A percentile compares a stretch with the other conserved stretches of the same genome.
phyloP scores from a whole-genome alignment of 257 asterid genomes.

The Dorcoceras hygrometricum region DNA sequence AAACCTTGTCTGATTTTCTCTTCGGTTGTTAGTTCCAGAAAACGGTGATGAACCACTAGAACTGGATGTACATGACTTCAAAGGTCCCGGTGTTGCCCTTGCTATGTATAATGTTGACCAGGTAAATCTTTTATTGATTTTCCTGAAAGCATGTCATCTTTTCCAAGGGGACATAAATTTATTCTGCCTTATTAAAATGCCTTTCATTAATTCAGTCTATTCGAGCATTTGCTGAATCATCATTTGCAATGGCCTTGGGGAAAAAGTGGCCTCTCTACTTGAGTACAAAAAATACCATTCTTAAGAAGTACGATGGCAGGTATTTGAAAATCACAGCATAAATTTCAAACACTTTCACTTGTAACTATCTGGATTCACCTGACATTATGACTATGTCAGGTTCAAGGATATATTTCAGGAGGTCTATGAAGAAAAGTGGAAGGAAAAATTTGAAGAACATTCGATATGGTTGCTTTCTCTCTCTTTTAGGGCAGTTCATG shows the following conservation, averaged over 20 bases:
- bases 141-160: slow-evolving; percentile 14
- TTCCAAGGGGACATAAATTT: slow-evolving; percentile 16
- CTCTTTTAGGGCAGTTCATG: slow-evolving; percentile 13
- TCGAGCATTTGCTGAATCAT: slow-evolving; percentile 91
- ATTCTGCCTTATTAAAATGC: slow-evolving; percentile 2
- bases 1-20: slow-evolving; percentile 13
- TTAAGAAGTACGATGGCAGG: slow-evolving; percentile 97
- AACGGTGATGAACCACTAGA: slow-evolving; percentile 62
- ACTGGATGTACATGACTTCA: slow-evolving; percentile 63
- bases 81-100: slow-evolving; percentile 89
- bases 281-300: slow-evolving; percentile 89
- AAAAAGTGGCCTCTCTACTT: slow-evolving; percentile 90
- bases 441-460: slow-evolving; percentile 70
- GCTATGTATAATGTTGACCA: slow-evolving; percentile 88
- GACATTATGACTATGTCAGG: slow-evolving; percentile 35
- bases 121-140: slow-evolving; percentile 39
- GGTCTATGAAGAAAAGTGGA: slow-evolving; percentile 86
- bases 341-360: slow-evolving; percentile 7
- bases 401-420: slow-evolving; percentile 90
- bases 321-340: slow-evolving; percentile 23
- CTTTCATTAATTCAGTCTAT: slow-evolving; percentile 54
- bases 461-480: slow-evolving; percentile 61
- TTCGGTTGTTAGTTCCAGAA: slow-evolving; percentile 55
- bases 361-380: not conserved
- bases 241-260: slow-evolving; percentile 82